A percentile compares a stretch with the other conserved stretches of the same genome.
These are phyloP conservation scores for Epichloe uncinata DNA, from an alignment of 2,329 filamentous ascomycete genomes.

Conservation along the genomic window DNA sequence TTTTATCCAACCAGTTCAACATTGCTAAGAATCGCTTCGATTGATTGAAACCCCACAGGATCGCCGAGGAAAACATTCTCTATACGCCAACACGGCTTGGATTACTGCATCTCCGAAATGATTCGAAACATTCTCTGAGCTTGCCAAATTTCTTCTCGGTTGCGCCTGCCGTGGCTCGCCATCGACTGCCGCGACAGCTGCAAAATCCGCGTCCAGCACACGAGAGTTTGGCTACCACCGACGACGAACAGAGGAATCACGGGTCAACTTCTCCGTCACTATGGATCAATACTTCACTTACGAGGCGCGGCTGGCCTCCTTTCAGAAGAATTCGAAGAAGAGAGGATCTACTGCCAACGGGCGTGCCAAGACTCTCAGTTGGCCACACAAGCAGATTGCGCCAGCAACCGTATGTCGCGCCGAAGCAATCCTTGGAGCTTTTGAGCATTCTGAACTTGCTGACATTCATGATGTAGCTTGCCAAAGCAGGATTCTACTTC, in stretches of 20 bases:
- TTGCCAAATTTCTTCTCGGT: background rate
- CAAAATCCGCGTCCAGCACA: background rate
- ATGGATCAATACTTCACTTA: conserved; percentile 43
- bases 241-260: background rate
- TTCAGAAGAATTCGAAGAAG: conserved; percentile 55
- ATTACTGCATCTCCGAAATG: background rate
- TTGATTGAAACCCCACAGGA: background rate
- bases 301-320: conserved; percentile 69
- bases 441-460: conserved; percentile 5
- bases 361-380: conserved; percentile 45
- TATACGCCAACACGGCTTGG: background rate
- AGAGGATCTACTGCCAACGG: conserved; percentile 51
- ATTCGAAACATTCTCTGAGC: background rate
- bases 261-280: conserved; percentile 2
- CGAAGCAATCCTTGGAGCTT: background rate
- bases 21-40: background rate
- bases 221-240: background rate
- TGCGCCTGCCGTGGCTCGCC: background rate
- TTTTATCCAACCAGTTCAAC: background rate
- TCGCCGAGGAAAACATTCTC: background rate
- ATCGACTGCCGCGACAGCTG: background rate
- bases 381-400: conserved; percentile 53
- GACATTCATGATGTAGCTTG: conserved; percentile 47
- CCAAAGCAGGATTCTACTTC: conserved; percentile 84
- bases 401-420: conserved; percentile 17